Base-by-base conservation (phyloP, 192 early-diverging fungal species). In the Kappamyces sp. region DNA sequence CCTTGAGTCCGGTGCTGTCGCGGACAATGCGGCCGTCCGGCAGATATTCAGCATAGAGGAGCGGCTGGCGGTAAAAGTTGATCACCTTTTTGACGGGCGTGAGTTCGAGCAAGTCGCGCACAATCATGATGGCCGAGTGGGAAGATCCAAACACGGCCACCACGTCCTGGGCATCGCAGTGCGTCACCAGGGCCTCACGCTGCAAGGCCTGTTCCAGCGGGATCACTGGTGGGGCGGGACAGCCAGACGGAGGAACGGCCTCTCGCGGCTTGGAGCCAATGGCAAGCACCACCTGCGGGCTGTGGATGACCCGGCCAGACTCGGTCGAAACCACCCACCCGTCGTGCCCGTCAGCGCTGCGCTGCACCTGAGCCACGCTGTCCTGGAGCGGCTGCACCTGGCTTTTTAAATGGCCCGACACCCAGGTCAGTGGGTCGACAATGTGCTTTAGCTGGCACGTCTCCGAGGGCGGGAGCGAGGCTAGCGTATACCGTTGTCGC, bases 81-180 rank as follows among this genome's bases (percentile, higher is more conserved):
- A 62, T 50, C 35, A 58, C 51, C n/a, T 62, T 58, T 10, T 9
- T 12, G 23, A 33, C 44, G 12, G 13, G 12, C 13, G 12, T 12
- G 23, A 23, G 23, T 5, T 41, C 32, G 5, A 62, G 51, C 34
- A 62, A 50, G 33, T 62, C 61, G n/a, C 61, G 61, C 10, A 60
- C 61, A 47, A 62, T 62, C 61, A 62, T 62, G 2, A 62, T 62
- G 52, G 61, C 61, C 5, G 13, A 34, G 51, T 62, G 61, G 8
- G 51, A 13, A 5, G 61, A 62, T 12, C 61, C 61, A 3, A 60
- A 62, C 9, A 62, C 61, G 51, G 61, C 61, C 6, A 62, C 51
- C 8, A 8, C 38, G 40, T 62, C 61, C 1, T 31, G 9, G 10
- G 52, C 15, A 6, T 49, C 57, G 61, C 52, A 31, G 23, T 23